Conservation (phyloP, 192 early-diverging fungal species). For the Chytriomyces sp. region DNA sequence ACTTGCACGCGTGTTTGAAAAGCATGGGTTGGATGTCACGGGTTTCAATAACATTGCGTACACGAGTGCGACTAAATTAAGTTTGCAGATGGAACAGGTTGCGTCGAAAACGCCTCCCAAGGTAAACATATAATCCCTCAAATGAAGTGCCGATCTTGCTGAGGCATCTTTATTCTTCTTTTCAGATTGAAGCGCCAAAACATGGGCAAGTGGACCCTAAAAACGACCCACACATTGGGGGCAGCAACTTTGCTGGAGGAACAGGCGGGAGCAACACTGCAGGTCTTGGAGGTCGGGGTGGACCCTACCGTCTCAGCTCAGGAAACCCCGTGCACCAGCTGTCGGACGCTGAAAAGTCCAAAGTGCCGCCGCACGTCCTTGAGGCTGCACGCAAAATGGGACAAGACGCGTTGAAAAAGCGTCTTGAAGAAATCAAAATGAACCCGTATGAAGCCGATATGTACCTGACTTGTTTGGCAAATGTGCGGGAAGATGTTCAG, state of each 20-base stretch:
- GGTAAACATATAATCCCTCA: constrained; percentile 17
- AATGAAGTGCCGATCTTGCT: background rate
- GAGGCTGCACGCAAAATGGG: constrained; percentile 67
- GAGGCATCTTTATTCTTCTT: background rate
- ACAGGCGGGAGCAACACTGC: constrained; percentile 55
- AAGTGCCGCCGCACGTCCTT: constrained; percentile 48
- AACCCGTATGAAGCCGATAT: constrained; percentile 61
- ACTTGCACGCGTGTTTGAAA: constrained; percentile 33
- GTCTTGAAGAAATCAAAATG: constrained; percentile 72
- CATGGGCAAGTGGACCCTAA: constrained; percentile 50
- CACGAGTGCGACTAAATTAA: background rate
- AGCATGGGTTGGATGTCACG: constrained; percentile 34
- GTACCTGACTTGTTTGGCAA: constrained; percentile 38
- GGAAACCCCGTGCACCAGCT: constrained; percentile 54
- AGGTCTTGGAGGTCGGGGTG: constrained; percentile 53
- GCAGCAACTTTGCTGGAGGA: constrained; percentile 52
- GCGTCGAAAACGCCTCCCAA: constrained; percentile 28
- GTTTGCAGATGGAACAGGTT: background rate
- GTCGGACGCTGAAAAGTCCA: constrained; percentile 63
- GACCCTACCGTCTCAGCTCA: constrained; percentile 50
- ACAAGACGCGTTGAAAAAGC: constrained; percentile 69
- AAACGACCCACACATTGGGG: constrained; percentile 52
- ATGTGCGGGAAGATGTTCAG: constrained; percentile 72
- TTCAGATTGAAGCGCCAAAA: constrained; percentile 38
- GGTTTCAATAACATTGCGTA: constrained; percentile 1